A percentile compares a stretch with the other conserved stretches of the same genome.
phyloP scores from a whole-genome alignment of 2,329 filamentous ascomycete genomes.

The Bisporella sp. region DNA sequence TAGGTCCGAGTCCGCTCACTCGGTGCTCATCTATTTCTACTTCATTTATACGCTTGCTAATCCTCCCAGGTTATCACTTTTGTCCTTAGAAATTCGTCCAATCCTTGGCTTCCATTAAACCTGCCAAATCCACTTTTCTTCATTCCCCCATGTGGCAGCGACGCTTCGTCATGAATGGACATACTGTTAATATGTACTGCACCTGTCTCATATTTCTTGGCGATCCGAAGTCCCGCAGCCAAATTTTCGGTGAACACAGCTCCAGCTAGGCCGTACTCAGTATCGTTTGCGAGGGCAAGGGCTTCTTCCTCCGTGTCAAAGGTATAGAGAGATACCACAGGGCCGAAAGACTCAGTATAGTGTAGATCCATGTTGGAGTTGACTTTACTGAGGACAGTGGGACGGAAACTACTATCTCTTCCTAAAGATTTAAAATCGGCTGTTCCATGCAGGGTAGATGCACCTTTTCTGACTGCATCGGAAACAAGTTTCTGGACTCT shows the following conservation, averaged over 20 bases:
- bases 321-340: constrained; percentile 59
- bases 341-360: constrained; percentile 69
- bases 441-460: no score
- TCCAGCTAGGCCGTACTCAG: constrained; percentile 66
- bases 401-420: constrained; percentile 81
- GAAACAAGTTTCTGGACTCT: neutral
- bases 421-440: constrained; percentile 52
- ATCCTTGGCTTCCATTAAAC: no score
- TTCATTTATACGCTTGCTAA: no score
- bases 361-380: constrained; percentile 69
- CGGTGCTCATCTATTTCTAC: no score
- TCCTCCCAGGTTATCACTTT: no score
- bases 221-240: constrained; percentile 49
- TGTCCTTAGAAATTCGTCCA: no score
- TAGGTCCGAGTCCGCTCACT: no score
- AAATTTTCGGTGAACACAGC: constrained; percentile 70
- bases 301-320: constrained; percentile 66
- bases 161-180: constrained; percentile 58
- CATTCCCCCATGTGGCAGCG: constrained; percentile 61
- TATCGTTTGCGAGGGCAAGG: constrained; percentile 69
- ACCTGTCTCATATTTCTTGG: constrained; percentile 57
- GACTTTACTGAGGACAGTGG: constrained; percentile 74
- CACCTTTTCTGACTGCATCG: constrained; percentile 64
- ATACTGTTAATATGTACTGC: constrained; percentile 62
- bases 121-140: no score